Conservation (phyloP, 2,329 filamentous ascomycete genomes). For the Fusarium penzigii region DNA sequence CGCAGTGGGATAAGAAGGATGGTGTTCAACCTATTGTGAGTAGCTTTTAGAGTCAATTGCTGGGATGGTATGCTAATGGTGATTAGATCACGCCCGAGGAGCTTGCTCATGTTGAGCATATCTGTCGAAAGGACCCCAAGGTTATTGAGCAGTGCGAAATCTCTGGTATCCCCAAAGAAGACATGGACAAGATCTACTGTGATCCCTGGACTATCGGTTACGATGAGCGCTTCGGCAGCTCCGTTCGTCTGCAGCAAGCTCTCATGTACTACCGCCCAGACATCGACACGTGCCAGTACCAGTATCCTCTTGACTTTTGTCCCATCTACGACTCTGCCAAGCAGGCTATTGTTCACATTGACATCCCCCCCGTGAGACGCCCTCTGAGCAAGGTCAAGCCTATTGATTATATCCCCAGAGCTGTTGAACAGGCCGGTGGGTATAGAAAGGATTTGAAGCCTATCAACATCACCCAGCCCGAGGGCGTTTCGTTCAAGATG, state of each 20-base stretch:
- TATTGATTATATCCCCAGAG: conserved; percentile 77
- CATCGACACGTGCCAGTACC: conserved; percentile 85
- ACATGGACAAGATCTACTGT: conserved; percentile 96
- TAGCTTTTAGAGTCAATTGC: not conserved
- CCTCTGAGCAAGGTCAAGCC: conserved; percentile 71
- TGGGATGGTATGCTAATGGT: conserved; percentile 6
- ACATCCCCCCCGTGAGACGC: conserved; percentile 75
- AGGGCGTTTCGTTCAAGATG: conserved; percentile 84
- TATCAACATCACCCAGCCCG: conserved; percentile 83
- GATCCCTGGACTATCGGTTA: conserved; percentile 97
- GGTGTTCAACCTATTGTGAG: conserved; percentile 78
- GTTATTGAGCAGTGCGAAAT: conserved; percentile 90
- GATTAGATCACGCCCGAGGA: conserved; percentile 85
- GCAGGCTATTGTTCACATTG: conserved; percentile 77
- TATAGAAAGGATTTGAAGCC: conserved; percentile 81
- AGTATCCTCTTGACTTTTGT: conserved; percentile 89
- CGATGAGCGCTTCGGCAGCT: conserved; percentile 83
- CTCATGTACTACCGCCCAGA: conserved; percentile 94
- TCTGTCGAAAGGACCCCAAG: conserved; percentile 75
- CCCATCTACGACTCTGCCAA: conserved; percentile 86
- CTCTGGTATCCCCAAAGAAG: conserved; percentile 74
- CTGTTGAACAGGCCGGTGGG: conserved; percentile 72
- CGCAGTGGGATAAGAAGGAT: conserved; percentile 73
- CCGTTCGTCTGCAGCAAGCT: conserved; percentile 81
- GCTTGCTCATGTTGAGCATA: conserved; percentile 74